Conservation (phyloP, 306 rosid genomes). For the Rosa lucieae region DNA sequence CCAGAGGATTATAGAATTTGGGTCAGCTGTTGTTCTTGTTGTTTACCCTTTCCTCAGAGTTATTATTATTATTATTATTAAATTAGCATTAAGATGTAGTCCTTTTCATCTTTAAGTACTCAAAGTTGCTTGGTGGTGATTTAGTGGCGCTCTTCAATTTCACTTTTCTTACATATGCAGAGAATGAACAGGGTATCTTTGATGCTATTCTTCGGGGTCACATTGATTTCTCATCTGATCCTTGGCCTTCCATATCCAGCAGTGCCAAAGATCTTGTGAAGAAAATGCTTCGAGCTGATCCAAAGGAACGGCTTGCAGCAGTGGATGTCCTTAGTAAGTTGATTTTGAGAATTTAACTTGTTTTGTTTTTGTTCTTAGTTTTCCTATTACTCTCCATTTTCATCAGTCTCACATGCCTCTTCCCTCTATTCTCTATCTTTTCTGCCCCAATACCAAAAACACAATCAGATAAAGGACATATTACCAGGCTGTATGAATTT, state of each 20-base stretch:
- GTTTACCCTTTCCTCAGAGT: not conserved
- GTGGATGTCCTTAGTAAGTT: slow-evolving; percentile 83
- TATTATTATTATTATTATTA: not conserved
- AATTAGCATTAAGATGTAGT: not conserved
- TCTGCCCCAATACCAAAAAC: not conserved
- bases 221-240: slow-evolving; percentile 79
- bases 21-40: not conserved
- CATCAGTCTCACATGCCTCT: not conserved
- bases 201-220: slow-evolving; percentile 87
- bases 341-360: not conserved
- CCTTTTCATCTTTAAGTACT: not conserved
- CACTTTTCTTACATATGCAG: slow-evolving; percentile 49
- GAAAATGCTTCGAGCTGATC: slow-evolving; percentile 74
- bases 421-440: not conserved
- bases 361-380: not conserved
- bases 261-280: slow-evolving; percentile 89
- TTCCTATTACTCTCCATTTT: not conserved
- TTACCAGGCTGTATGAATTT: not conserved
- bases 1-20: not conserved
- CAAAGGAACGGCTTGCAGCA: slow-evolving; percentile 77
- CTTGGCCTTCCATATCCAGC: slow-evolving; percentile 93
- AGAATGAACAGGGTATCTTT: slow-evolving; percentile 86
- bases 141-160: slow-evolving; percentile 22
- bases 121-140: not conserved
- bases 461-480: not conserved